Percentiles rank a stretch among this genome's conserved stretches.
These are phyloP conservation scores for Trichosporon sp. DNA, from an alignment of 1,284 basidiomycete species.

Conservation along the genomic window DNA sequence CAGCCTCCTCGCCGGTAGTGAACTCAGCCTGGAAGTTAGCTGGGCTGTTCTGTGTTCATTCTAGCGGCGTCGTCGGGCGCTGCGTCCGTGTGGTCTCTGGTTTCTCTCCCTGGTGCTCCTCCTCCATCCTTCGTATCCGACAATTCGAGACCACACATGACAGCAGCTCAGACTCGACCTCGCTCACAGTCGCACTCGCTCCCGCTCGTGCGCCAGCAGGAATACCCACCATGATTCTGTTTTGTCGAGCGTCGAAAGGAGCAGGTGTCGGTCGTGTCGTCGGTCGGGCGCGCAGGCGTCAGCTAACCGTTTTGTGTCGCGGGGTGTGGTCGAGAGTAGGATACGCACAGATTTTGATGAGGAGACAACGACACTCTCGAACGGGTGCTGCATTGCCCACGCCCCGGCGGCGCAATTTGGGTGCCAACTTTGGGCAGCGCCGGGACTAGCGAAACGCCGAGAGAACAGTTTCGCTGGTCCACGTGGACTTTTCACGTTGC, in stretches of 20 bases:
- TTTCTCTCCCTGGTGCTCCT: neutral
- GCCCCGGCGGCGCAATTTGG: neutral
- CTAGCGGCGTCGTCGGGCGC: no score
- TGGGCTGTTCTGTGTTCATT: no score
- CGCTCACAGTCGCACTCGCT: neutral
- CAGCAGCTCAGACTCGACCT: no score
- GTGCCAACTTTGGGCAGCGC: neutral
- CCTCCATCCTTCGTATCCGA: neutral
- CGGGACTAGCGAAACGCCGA: neutral
- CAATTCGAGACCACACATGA: no score
- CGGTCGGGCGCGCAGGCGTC: conserved; percentile 5
- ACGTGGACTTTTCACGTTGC: neutral
- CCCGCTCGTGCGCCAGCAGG: neutral
- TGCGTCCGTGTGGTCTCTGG: neutral
- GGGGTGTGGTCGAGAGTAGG: neutral
- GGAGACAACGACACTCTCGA: neutral
- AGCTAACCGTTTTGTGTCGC: conserved; percentile 2
- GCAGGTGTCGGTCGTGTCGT: neutral
- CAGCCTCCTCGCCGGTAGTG: conserved; percentile 82
- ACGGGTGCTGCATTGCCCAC: neutral
- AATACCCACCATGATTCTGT: conserved; percentile 18
- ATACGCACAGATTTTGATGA: conserved; percentile 20
- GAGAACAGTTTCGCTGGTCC: neutral
- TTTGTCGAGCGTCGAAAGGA: neutral
- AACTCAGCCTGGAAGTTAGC: conserved; percentile 48